Percentiles rank a stretch among this genome's conserved stretches.
Conservation (phyloP, 176 grass and related monocot species). For the Oryza glaberrima region DNA sequence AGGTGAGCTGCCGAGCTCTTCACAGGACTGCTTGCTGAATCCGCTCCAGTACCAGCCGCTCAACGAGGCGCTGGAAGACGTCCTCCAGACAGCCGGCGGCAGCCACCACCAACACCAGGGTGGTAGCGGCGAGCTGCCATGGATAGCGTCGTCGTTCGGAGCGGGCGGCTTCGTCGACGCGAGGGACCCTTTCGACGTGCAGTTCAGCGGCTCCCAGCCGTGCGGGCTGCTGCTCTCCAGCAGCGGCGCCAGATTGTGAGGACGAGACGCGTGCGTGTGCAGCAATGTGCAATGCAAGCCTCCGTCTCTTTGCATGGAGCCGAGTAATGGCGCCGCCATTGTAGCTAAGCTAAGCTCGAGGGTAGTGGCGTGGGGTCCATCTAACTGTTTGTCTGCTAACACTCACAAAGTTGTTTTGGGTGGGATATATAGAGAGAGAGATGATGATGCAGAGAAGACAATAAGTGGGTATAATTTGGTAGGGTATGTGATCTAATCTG, state of each 20-base stretch:
- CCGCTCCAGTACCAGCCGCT: slow-evolving; percentile 20
- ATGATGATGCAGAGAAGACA: slow-evolving; percentile 26
- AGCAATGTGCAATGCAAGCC: neutral
- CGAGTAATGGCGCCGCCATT: slow-evolving; percentile 12
- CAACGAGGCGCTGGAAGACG: slow-evolving; percentile 52
- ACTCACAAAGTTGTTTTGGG: slow-evolving; percentile 2
- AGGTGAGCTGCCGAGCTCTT: slow-evolving; percentile 13
- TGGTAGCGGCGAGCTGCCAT: slow-evolving; percentile 14
- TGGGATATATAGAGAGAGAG: neutral
- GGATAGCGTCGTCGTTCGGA: slow-evolving; percentile 44
- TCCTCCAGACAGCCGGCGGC: slow-evolving; percentile 41
- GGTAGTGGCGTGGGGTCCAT: neutral
- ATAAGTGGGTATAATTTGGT: slow-evolving; percentile 21
- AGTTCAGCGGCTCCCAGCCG: slow-evolving; percentile 48
- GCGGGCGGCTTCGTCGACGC: slow-evolving; percentile 37
- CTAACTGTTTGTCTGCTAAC: slow-evolving; percentile 33
- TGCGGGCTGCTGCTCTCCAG: slow-evolving; percentile 59
- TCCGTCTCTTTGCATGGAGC: neutral
- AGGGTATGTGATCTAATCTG: slow-evolving; percentile 12
- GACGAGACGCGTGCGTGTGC: neutral
- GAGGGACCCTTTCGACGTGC: slow-evolving; percentile 59
- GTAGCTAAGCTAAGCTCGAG: neutral
- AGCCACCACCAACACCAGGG: neutral
- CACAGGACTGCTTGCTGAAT: slow-evolving; percentile 41
- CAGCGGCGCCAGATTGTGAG: slow-evolving; percentile 53